Evolutionary conservation across 2,329 filamentous ascomycete genomes (phyloP).

Genomic region (Fusarium chlamydosporum): DNA sequence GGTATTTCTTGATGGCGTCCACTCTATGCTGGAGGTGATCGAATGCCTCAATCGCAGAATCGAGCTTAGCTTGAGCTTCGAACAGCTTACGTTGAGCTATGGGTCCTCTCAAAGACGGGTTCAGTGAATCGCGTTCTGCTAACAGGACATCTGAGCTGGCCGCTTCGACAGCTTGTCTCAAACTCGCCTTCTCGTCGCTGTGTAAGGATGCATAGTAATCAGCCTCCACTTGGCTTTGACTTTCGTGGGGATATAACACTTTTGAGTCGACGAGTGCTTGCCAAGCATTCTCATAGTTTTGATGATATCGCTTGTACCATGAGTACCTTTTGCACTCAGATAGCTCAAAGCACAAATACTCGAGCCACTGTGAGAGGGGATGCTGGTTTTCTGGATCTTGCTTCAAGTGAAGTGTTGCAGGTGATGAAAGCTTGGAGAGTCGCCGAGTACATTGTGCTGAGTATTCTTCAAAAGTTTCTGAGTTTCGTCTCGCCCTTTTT

Average conservation of each 20-base stretch:
- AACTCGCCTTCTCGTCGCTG: constrained; percentile 4
- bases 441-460: constrained; percentile 16
- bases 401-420: constrained; percentile 30
- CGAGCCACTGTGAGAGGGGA: constrained; percentile 57
- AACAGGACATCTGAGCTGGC: constrained; percentile 38
- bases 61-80: constrained; percentile 32
- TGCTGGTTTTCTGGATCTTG: constrained; percentile 52
- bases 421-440: constrained; percentile 26
- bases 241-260: constrained; percentile 21
- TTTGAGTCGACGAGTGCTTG: constrained; percentile 28
- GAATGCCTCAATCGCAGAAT: constrained; percentile 35
- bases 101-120: constrained; percentile 29
- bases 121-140: constrained; percentile 39
- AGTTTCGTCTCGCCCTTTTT: constrained; percentile 26
- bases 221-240: constrained; percentile 25
- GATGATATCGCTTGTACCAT: constrained; percentile 35
- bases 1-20: constrained; percentile 23
- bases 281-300: constrained; percentile 38
- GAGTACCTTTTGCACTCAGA: constrained; percentile 26
- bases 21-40: constrained; percentile 28
- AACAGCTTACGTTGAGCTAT: constrained; percentile 28
- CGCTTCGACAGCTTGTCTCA: constrained; percentile 34
- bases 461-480: constrained; percentile 25
- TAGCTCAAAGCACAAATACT: constrained; percentile 54
- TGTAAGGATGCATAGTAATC: not conserved